Evolutionary conservation across 805 yeast species (phyloP), one percentile per base, ranked within the genome.

Genomic region (Pichia californica): DNA sequence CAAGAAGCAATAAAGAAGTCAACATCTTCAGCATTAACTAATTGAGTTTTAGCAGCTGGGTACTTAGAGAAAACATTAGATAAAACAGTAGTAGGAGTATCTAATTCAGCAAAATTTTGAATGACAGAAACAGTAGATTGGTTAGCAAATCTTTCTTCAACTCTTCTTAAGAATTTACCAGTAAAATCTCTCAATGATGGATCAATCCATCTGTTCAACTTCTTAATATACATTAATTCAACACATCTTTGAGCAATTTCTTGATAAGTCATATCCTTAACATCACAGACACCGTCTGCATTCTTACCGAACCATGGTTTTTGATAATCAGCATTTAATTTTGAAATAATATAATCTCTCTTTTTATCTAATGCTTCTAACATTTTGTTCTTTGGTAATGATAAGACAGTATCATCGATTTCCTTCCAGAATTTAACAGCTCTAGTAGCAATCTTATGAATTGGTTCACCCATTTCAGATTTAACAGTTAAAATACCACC

Each of bases 381-480:
- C 63, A 89, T 69, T 64, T 88, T 87, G 63, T 79, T 80, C 74
- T 89, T 88, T 62, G 99, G 96, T 64, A 88, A 74, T 56, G 79
- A 76, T 75, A 93, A 91, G 55, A 93, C 78, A 37, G 96, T 87
- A 54, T 87, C 91, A 67, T 93, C 99, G 70, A 93, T 73, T 70
- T 93, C 98, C 64, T 88, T 86, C 99, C 99, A 93, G 64, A 93
- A 80, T 67, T 86, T 63, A 48, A 93, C 98, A 74, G 96, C 97
- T 65, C 99, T 83, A 46, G 99, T 93, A 26, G 99, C 98, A 54
- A 93, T 77, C 73, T 93, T 93, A 70, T 93, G 99, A 61, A 93
- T 93, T 60, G 99, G 99, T 73, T 93, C 99, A 63, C 99, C 99
- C 99, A 93, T 93, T 73, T 93, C 99, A 15, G 98, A 91, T 63